These are phyloP conservation scores for Marsdenia floribunda DNA, from an alignment of 257 asterid species.

Conservation along the genomic window DNA sequence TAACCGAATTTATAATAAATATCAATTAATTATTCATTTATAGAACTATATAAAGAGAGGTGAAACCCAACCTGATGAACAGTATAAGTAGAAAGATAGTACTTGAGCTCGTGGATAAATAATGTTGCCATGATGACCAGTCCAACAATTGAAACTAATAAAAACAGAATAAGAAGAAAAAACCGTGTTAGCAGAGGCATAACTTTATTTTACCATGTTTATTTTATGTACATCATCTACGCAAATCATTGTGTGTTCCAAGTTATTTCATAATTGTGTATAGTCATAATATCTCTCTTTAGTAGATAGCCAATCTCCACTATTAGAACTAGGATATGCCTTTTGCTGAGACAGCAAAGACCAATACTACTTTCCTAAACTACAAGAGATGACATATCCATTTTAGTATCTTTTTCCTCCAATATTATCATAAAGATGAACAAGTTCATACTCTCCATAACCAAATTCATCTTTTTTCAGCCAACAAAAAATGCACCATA, in stretches of 20 bases:
- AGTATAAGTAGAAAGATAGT: conserved; percentile 74
- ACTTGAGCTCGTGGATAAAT: conserved; percentile 84
- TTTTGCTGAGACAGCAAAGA: background rate
- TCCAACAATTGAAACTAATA: conserved; percentile 79
- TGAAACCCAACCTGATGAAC: conserved; percentile 73
- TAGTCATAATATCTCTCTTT: background rate
- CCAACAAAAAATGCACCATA: background rate
- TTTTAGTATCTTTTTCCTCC: background rate
- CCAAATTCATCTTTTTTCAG: background rate
- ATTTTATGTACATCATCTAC: background rate
- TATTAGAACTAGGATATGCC: background rate
- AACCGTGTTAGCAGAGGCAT: conserved; percentile 26
- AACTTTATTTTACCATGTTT: background rate
- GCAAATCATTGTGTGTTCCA: background rate
- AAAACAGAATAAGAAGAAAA: background rate
- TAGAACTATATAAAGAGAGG: conserved; percentile 7
- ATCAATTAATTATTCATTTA: background rate
- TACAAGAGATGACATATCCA: background rate
- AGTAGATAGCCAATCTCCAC: background rate
- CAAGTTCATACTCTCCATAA: background rate
- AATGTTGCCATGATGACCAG: conserved; percentile 80
- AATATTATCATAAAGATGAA: background rate
- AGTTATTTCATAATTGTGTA: background rate
- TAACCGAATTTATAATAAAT: conserved; percentile 1
- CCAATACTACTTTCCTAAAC: background rate